Base-by-base conservation (phyloP, 495 filamentous ascomycete species). In the Talaromyces trachyspermus region DNA sequence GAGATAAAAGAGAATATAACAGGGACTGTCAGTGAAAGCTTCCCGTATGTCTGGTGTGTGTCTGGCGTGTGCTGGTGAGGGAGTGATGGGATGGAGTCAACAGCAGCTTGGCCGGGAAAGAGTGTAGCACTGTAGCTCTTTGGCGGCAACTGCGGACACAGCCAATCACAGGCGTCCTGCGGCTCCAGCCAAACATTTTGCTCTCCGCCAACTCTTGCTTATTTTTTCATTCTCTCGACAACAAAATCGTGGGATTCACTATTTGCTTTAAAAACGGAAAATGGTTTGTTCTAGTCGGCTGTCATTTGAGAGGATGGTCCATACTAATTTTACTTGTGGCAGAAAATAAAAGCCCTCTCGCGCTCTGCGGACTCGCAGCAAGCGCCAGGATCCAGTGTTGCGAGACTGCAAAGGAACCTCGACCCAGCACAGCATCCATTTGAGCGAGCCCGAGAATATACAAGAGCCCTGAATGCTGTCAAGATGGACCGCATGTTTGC, bases 401-500 rank as follows among this genome's bases (percentile, higher is more conserved):
- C 81, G 39, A 79, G 78, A 54, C 77, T 84, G 56, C 80, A 86
- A 43, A 83, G 91, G 54, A 98, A 98, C 56, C 78, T 97, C 49
- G 88, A 95, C 58, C 94, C 92, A 9, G 80, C 87, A 25, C 76
- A 92, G 44, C 92, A 98, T 72, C 94, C 94, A 18, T 97, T 97
- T 65, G 90, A 94, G 63, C 75, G 88, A 54, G 92, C 89, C 39
- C 75, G 94, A 61, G 92, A 98, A 69, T 97, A 97, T 60, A 88
- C 84, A 6, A 74, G 86, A 43, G 86, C 87, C 22, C 76, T 89
- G 55, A 96, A 90, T 79, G 89, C 90, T 6, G 86, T 86, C 40
- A 98, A 98, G 56, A 64, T 98, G 43, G 88, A 96, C 64, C 84
- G 92, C 52, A 89, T 98, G 80, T 96, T 97, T 59, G 91, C 92